These are phyloP conservation scores for Ilex aquifolium DNA, from an alignment of 257 asterid genomes.

Conservation along the genomic window DNA sequence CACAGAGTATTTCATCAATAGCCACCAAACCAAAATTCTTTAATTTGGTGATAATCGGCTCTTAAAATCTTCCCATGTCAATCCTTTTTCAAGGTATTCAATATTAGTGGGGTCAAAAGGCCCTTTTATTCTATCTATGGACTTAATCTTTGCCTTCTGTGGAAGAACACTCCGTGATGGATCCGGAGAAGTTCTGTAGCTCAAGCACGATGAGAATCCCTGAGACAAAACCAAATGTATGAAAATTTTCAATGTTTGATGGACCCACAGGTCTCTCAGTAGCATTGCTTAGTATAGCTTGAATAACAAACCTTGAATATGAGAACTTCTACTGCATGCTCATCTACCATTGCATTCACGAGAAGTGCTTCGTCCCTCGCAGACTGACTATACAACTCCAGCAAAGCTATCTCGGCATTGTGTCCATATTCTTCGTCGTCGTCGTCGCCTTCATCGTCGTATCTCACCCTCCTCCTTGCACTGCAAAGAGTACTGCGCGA, in stretches of 20 bases:
- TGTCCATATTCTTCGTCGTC: slow-evolving; percentile 39
- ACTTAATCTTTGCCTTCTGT: slow-evolving; percentile 46
- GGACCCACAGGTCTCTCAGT: too few relatives aligned
- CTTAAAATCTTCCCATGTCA: slow-evolving; percentile 39
- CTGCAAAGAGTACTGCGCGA: background rate
- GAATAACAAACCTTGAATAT: slow-evolving; percentile 48
- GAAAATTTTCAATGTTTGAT: too few relatives aligned
- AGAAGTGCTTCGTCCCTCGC: slow-evolving; percentile 51
- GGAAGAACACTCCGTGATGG: slow-evolving; percentile 76
- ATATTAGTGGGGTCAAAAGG: slow-evolving; percentile 66
- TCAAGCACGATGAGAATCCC: slow-evolving; percentile 83
- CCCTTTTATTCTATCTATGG: slow-evolving; percentile 58
- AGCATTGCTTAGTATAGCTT: background rate
- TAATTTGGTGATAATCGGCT: slow-evolving; percentile 18
- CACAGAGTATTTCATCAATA: too few relatives aligned
- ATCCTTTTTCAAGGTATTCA: slow-evolving; percentile 52
- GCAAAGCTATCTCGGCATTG: slow-evolving; percentile 47
- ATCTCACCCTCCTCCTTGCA: slow-evolving; percentile 43
- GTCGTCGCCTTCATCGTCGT: slow-evolving; percentile 20
- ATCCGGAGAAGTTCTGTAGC: slow-evolving; percentile 45
- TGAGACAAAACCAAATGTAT: slow-evolving; percentile 4
- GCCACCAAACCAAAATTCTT: too few relatives aligned
- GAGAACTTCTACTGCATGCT: slow-evolving; percentile 42
- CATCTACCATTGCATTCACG: slow-evolving; percentile 52
- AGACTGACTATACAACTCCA: slow-evolving; percentile 46